Evolutionary conservation across 768 basidiomycete genomes (phyloP).

Genomic region (Panaeolus cyanescens): DNA sequence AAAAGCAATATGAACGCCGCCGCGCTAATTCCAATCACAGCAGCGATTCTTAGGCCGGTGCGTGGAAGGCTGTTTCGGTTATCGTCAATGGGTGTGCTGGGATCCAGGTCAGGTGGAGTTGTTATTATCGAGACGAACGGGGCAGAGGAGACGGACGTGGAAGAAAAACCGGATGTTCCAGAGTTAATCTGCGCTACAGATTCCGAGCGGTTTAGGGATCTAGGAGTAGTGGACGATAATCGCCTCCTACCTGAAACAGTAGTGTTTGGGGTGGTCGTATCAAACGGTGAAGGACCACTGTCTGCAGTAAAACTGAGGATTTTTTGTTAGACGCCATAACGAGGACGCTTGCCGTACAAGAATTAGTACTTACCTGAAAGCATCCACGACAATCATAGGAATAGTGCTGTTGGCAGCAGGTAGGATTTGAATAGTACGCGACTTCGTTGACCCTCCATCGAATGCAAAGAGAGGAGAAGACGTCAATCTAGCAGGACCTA

Average conservation of each 20-base stretch:
- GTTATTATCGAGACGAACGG: neutral
- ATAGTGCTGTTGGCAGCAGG: neutral
- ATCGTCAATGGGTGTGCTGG: neutral
- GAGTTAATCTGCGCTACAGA: too few species aligned
- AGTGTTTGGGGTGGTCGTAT: too few species aligned
- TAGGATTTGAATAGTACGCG: neutral
- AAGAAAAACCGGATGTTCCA: too few species aligned
- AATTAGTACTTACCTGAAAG: neutral
- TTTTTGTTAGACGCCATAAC: too few species aligned
- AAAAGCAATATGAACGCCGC: neutral
- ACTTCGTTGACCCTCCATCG: neutral
- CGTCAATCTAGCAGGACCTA: neutral
- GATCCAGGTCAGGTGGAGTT: neutral
- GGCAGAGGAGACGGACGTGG: too few species aligned
- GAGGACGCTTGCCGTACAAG: too few species aligned
- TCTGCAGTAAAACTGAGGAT: too few species aligned
- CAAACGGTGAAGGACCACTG: too few species aligned
- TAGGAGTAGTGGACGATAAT: too few species aligned
- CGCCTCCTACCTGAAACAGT: too few species aligned
- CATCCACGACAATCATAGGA: neutral
- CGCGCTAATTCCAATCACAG: neutral
- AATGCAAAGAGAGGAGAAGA: neutral
- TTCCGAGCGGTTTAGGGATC: too few species aligned
- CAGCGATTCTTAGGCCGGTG: neutral
- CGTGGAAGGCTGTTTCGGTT: neutral